A percentile compares a stretch with the other conserved stretches of the same genome.
phyloP scores from a whole-genome alignment of 306 rosid species.

The Prunus fruticosa region DNA sequence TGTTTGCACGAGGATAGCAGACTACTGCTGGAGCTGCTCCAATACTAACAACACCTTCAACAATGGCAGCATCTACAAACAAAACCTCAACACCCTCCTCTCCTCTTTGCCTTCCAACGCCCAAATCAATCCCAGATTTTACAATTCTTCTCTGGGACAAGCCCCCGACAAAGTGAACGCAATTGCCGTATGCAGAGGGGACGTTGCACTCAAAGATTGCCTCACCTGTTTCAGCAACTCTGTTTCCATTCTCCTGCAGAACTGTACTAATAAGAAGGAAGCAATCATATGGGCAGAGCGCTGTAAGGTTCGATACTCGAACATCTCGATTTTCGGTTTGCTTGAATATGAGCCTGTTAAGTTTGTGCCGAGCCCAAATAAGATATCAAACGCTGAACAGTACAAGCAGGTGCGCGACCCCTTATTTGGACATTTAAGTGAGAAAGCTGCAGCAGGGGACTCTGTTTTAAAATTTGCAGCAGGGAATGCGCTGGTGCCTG shows the following conservation, averaged over 20 bases:
- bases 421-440: neutral
- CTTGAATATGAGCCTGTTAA: neutral
- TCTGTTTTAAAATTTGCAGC: too few species aligned
- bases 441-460: too few species aligned
- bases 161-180: constrained; percentile 17
- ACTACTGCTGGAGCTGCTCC: constrained; percentile 18
- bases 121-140: neutral
- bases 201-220: neutral
- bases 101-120: neutral
- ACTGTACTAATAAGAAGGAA: constrained; percentile 14
- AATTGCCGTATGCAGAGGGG: constrained; percentile 30
- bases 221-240: constrained; percentile 14
- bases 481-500: too few species aligned
- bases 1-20: constrained; percentile 2
- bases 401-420: too few species aligned
- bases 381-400: too few species aligned
- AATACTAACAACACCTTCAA: neutral
- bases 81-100: constrained; percentile 16
- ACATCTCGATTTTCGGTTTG: neutral
- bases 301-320: constrained; percentile 23
- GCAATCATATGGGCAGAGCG: constrained; percentile 10
- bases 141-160: constrained; percentile 11
- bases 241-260: neutral
- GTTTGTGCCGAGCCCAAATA: neutral
- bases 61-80: constrained; percentile 3